Conservation (phyloP, 2,329 filamentous ascomycete species). For the Aspergillus tubingensis region DNA sequence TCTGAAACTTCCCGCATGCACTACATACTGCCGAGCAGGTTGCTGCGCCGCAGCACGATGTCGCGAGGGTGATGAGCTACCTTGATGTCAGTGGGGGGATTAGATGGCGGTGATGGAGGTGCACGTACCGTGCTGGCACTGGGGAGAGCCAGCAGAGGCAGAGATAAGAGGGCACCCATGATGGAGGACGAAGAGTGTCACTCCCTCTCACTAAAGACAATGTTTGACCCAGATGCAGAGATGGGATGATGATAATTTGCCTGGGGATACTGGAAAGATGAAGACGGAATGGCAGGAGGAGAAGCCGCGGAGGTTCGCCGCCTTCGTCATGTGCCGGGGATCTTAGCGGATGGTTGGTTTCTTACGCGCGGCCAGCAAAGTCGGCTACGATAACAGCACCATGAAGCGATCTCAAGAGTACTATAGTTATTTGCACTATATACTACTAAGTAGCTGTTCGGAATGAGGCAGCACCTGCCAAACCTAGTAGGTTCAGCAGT, state of each 20-base stretch:
- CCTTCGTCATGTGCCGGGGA: slow-evolving; percentile 21
- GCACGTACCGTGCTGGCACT: slow-evolving; percentile 77
- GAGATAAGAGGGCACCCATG: slow-evolving; percentile 90
- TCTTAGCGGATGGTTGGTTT: not conserved
- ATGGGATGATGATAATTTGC: not conserved
- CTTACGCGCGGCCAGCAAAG: not conserved
- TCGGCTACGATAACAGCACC: not conserved
- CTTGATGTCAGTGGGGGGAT: slow-evolving; percentile 19
- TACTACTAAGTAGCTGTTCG: no score
- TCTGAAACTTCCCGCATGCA: slow-evolving; percentile 94
- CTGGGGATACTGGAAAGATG: slow-evolving; percentile 8
- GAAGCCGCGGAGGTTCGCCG: slow-evolving; percentile 10
- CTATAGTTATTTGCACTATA: not conserved
- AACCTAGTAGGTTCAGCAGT: no score
- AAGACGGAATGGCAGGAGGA: slow-evolving; percentile 6
- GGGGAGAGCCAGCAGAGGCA: slow-evolving; percentile 86
- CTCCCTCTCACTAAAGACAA: not conserved
- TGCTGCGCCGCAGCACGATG: slow-evolving; percentile 93
- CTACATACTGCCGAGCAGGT: slow-evolving; percentile 96
- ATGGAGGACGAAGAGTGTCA: slow-evolving; percentile 21
- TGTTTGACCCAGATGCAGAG: not conserved
- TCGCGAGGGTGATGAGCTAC: slow-evolving; percentile 74
- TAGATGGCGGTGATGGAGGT: slow-evolving; percentile 10
- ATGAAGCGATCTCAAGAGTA: not conserved
- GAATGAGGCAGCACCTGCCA: no score